Conservation (phyloP, 2,329 filamentous ascomycete species). For the Coleophoma crateriformis region DNA sequence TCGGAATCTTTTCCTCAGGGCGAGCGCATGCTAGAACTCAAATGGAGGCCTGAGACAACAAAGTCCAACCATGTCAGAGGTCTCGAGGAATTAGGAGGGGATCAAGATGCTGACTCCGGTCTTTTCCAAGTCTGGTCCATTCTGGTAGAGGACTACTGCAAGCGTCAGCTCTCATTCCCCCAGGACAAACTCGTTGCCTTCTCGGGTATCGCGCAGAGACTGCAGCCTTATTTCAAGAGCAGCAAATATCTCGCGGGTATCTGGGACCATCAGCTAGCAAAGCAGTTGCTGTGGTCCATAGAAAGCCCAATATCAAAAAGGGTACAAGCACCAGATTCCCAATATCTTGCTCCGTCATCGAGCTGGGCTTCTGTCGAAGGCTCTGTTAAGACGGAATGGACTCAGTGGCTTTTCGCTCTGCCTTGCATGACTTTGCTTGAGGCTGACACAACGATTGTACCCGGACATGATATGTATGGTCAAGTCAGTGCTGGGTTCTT, state of each 20-base stretch:
- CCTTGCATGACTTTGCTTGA: not conserved
- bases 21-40: not conserved
- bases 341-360: not conserved
- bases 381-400: not conserved
- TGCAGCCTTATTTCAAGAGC: not conserved
- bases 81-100: not conserved
- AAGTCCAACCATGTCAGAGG: not conserved
- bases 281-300: not conserved
- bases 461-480: not conserved
- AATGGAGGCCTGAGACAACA: not conserved
- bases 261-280: not conserved
- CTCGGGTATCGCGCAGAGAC: not conserved
- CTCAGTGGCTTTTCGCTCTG: not conserved
- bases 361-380: not conserved
- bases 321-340: not conserved
- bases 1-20: not conserved
- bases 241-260: not conserved
- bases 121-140: not conserved
- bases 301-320: not conserved
- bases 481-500: not conserved
- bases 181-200: not conserved
- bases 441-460: not conserved
- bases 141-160: not conserved
- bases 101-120: not conserved
- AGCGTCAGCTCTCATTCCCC: not conserved